These are phyloP conservation scores for Neonectria ditissima DNA, from an alignment of 2,329 filamentous ascomycete genomes.

Conservation along the genomic window DNA sequence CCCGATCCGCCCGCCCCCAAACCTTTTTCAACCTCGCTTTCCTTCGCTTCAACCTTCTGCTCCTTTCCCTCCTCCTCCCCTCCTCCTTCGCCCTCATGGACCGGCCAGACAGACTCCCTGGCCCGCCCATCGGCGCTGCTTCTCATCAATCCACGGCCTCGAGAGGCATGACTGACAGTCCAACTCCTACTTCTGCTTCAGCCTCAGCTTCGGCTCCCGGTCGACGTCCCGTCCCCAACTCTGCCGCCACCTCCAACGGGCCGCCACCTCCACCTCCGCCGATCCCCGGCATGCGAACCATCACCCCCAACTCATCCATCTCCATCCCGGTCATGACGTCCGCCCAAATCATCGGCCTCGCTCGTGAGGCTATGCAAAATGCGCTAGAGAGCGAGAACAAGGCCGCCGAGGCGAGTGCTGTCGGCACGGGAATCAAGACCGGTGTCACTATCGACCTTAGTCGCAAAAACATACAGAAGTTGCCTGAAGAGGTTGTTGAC, in stretches of 20 bases:
- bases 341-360: conserved; percentile 73
- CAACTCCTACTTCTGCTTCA: conserved; percentile 38
- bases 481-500: conserved; percentile 80
- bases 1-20: conserved; percentile 31
- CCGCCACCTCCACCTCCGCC: conserved; percentile 58
- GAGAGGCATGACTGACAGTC: conserved; percentile 56
- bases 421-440: conserved; percentile 71
- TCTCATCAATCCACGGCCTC: conserved; percentile 44
- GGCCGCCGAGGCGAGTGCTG: conserved; percentile 68
- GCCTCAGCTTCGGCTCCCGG: conserved; percentile 39
- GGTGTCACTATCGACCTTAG: conserved; percentile 84
- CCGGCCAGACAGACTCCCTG: conserved; percentile 49
- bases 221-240: conserved; percentile 55
- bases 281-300: conserved; percentile 61
- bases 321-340: conserved; percentile 67
- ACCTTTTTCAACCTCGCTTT: conserved; percentile 36
- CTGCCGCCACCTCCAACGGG: conserved; percentile 55
- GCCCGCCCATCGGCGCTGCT: conserved; percentile 36
- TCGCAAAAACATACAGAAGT: conserved; percentile 76
- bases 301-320: conserved; percentile 60
- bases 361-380: conserved; percentile 74
- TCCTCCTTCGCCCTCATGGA: conserved; percentile 47
- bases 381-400: conserved; percentile 76
- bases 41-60: conserved; percentile 11
- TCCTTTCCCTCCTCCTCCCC: too few species aligned